These are phyloP conservation scores for Talaromyces sp. DNA, from an alignment of 2,329 filamentous ascomycete genomes.

Conservation along the genomic window DNA sequence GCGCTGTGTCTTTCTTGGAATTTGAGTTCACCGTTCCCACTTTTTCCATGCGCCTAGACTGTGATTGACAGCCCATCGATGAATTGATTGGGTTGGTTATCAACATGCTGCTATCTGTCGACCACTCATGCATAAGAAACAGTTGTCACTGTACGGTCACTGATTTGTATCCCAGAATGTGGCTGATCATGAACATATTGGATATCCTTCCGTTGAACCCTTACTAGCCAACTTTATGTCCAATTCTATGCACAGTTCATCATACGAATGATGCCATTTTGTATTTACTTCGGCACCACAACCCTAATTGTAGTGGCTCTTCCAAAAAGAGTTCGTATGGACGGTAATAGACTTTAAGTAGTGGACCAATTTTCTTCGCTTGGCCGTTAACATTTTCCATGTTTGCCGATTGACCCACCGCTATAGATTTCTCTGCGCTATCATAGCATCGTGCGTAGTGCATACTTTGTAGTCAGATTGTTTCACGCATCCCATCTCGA, in stretches of 20 bases:
- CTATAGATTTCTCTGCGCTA: background rate
- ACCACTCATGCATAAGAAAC: background rate
- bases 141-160: background rate
- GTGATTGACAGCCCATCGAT: background rate
- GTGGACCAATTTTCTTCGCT: background rate
- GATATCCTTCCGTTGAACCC: background rate
- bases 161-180: slow-evolving; percentile 15
- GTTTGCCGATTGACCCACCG: background rate
- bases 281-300: background rate
- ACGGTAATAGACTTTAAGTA: background rate
- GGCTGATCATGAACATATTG: slow-evolving; percentile 9
- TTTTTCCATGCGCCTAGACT: background rate
- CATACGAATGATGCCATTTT: background rate
- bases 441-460: background rate
- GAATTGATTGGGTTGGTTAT: background rate
- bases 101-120: background rate
- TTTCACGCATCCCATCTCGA: background rate
- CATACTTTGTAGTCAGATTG: background rate
- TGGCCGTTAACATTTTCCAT: background rate
- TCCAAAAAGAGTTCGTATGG: background rate
- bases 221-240: background rate
- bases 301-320: background rate
- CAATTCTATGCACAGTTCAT: background rate
- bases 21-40: background rate
- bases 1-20: background rate